A percentile compares a stretch with the other conserved stretches of the same genome.
Conservation (phyloP, 2,329 filamentous ascomycete genomes). For the Colletotrichum neosansevieriae region DNA sequence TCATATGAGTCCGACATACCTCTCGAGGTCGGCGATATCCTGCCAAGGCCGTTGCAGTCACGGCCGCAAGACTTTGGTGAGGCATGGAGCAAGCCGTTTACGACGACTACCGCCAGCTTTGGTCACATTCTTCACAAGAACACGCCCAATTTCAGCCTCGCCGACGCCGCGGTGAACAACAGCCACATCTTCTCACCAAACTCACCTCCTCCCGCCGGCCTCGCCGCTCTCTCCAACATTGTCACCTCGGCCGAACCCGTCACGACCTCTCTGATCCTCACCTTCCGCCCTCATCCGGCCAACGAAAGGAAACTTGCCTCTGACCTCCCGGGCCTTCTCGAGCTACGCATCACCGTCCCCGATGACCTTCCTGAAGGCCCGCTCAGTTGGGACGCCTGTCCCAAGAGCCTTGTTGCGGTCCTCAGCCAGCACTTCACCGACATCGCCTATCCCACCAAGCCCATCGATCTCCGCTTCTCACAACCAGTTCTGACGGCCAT, state of each 20-base stretch:
- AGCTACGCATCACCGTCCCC: conserved; percentile 39
- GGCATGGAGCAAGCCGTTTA: conserved; percentile 22
- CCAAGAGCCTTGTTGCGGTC: conserved; percentile 53
- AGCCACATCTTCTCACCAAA: conserved; percentile 58
- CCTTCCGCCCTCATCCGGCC: conserved; percentile 49
- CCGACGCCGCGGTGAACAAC: conserved; percentile 3
- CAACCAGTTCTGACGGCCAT: conserved; percentile 51
- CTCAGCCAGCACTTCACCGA: conserved; percentile 54
- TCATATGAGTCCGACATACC: neutral
- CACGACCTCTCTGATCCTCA: conserved; percentile 56
- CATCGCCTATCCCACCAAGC: conserved; percentile 58
- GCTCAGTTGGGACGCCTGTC: conserved; percentile 39
- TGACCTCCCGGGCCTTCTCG: conserved; percentile 23
- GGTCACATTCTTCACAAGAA: conserved; percentile 62
- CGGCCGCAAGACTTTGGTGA: neutral
- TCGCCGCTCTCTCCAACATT: conserved; percentile 49
- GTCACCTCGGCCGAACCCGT: conserved; percentile 41
- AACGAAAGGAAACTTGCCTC: neutral
- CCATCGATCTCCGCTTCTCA: conserved; percentile 62
- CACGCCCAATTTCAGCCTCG: neutral
- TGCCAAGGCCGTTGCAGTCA: conserved; percentile 11
- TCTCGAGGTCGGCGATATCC: conserved; percentile 17
- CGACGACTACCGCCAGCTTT: conserved; percentile 59
- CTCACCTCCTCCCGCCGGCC: conserved; percentile 60
- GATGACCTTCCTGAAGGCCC: conserved; percentile 33